Evolutionary conservation across 805 yeast species (phyloP).

Genomic region (Nakazawaea laoshanensis): DNA sequence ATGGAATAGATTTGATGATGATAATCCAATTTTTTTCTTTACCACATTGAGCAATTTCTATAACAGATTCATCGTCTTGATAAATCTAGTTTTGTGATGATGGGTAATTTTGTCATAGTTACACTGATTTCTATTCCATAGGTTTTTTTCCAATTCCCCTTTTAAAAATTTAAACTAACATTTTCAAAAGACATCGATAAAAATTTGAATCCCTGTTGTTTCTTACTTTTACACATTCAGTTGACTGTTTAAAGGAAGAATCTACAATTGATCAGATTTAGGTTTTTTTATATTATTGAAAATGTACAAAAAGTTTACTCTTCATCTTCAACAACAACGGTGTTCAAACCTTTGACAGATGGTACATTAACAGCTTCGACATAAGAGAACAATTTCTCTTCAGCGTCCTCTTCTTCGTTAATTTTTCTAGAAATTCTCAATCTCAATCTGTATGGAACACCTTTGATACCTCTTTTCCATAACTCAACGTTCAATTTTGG

Average conservation of each 20-base stretch:
- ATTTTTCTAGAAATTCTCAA: conserved; percentile 98
- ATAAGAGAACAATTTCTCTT: conserved; percentile 93
- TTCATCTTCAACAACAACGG: conserved; percentile 84
- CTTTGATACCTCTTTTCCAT: conserved; percentile 99
- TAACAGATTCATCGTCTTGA: conserved; percentile 37
- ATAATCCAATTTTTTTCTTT: conserved; percentile 19
- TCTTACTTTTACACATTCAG: too few species aligned
- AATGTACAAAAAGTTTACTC: conserved; percentile 20
- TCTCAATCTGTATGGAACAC: conserved; percentile 97
- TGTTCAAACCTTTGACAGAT: conserved; percentile 93
- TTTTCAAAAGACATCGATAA: too few species aligned
- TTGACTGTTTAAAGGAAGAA: too few species aligned
- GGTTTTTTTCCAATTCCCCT: too few species aligned
- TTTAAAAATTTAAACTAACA: too few species aligned
- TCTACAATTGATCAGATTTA: not conserved
- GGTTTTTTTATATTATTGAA: not conserved
- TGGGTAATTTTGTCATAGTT: conserved; percentile 79
- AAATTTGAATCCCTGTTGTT: too few species aligned
- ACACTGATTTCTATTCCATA: conserved; percentile 64
- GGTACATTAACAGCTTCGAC: conserved; percentile 97
- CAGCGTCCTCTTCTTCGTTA: conserved; percentile 99
- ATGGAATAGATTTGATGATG: conserved; percentile 17
- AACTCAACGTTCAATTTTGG: conserved; percentile 97
- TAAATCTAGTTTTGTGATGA: conserved; percentile 44
- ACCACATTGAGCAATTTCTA: conserved; percentile 17